phyloP scores from a whole-genome alignment of 192 early-diverging fungal genomes.

The Pilaira anomala region DNA sequence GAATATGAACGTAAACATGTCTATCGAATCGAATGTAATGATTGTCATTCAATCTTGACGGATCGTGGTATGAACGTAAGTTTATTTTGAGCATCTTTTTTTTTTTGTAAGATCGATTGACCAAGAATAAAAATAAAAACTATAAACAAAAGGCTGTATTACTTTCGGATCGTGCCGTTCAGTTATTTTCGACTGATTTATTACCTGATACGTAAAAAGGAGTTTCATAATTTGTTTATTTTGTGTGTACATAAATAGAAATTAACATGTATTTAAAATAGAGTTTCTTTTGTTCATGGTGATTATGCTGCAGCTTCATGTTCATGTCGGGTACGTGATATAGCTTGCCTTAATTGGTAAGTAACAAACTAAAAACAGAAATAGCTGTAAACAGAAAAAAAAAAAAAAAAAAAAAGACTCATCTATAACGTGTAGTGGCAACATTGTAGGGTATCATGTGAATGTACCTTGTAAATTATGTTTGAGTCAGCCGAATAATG shows the following conservation, averaged over 20 bases:
- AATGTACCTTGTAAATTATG: constrained; percentile 84
- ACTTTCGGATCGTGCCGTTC: constrained; percentile 10
- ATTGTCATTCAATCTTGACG: neutral
- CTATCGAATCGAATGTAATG: constrained; percentile 3
- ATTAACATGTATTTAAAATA: neutral
- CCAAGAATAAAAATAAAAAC: too few relatives aligned
- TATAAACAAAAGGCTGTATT: neutral
- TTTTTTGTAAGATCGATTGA: neutral
- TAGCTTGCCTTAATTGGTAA: constrained; percentile 12
- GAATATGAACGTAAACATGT: constrained; percentile 18
- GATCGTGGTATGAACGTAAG: constrained; percentile 18
- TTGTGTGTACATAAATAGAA: too few relatives aligned
- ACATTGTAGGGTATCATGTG: constrained; percentile 79
- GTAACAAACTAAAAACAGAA: neutral
- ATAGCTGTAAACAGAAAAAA: neutral
- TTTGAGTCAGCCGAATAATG: constrained; percentile 91
- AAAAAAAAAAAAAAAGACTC: neutral
- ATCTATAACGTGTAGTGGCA: constrained; percentile 68
- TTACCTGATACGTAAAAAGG: constrained; percentile 9
- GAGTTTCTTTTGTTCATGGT: constrained; percentile 12
- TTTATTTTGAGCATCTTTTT: neutral
- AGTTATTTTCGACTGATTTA: constrained; percentile 10
- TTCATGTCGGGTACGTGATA: constrained; percentile 12
- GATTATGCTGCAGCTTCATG: constrained; percentile 17
- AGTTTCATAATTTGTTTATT: neutral